A percentile compares a stretch with the other conserved stretches of the same genome.
These are phyloP conservation scores for Pseudocercospora fuligena DNA, from an alignment of 2,329 filamentous ascomycete species.

Conservation along the genomic window DNA sequence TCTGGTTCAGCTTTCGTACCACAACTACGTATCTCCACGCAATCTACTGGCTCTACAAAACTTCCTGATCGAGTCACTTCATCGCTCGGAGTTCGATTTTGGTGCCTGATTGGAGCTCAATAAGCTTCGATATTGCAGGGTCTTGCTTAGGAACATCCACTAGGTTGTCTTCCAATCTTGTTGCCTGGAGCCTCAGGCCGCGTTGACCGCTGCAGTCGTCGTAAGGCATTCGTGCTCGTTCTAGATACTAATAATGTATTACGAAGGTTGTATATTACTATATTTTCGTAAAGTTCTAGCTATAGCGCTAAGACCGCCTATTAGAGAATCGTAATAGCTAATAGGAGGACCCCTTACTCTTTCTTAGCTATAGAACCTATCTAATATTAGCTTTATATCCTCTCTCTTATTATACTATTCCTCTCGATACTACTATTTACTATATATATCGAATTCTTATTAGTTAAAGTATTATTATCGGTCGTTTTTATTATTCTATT, in stretches of 20 bases:
- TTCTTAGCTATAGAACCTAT: too few relatives aligned
- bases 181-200: conserved; percentile 17
- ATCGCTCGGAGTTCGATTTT: background rate
- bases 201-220: background rate
- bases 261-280: background rate
- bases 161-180: conserved; percentile 8
- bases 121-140: conserved; percentile 11
- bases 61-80: background rate
- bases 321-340: too few relatives aligned
- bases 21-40: conserved; percentile 1
- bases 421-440: too few relatives aligned
- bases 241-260: background rate
- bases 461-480: too few relatives aligned
- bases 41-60: background rate
- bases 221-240: conserved; percentile 1
- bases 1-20: background rate
- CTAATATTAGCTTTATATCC: too few relatives aligned
- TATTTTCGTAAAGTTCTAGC: too few relatives aligned
- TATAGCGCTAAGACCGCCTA: too few relatives aligned
- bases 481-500: too few relatives aligned
- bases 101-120: conserved; percentile 1
- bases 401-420: too few relatives aligned
- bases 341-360: too few relatives aligned
- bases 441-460: too few relatives aligned
- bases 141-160: conserved; percentile 7